Conservation (phyloP, 805 yeast genomes). For the Schwanniomyces sp. region DNA sequence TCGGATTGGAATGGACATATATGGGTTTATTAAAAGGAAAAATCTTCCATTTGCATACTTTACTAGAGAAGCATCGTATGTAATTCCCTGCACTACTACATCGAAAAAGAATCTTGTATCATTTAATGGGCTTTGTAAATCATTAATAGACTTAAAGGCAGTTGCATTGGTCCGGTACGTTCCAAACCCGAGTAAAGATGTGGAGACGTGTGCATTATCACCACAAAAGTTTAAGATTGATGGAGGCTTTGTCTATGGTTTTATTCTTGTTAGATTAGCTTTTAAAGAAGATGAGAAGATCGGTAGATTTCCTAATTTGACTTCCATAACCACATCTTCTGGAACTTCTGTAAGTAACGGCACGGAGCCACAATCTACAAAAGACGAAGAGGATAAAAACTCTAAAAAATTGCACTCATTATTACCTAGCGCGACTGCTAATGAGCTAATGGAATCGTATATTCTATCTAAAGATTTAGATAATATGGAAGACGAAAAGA, state of each 20-base stretch:
- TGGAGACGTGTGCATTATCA: constrained; percentile 50
- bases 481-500: background rate
- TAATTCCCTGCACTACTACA: constrained; percentile 41
- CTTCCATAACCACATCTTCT: constrained; percentile 7
- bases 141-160: constrained; percentile 47
- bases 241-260: constrained; percentile 28
- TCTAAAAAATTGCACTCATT: constrained; percentile 4
- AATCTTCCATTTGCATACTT: constrained; percentile 59
- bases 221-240: constrained; percentile 34
- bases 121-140: constrained; percentile 43
- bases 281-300: constrained; percentile 73
- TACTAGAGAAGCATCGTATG: constrained; percentile 56
- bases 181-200: constrained; percentile 45
- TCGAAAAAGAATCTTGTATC: constrained; percentile 34
- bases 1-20: constrained; percentile 56
- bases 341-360: constrained; percentile 4
- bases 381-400: constrained; percentile 2
- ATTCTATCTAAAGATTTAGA: constrained; percentile 26
- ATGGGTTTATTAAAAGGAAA: constrained; percentile 54
- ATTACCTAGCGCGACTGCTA: constrained; percentile 8
- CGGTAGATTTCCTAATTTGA: constrained; percentile 46
- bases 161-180: constrained; percentile 68
- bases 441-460: constrained; percentile 33
- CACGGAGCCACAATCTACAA: constrained; percentile 1
- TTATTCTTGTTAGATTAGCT: constrained; percentile 60